A percentile compares a stretch with the other conserved stretches of the same genome.
Conservation (phyloP, 768 basidiomycete species). For the Suillus luteus region DNA sequence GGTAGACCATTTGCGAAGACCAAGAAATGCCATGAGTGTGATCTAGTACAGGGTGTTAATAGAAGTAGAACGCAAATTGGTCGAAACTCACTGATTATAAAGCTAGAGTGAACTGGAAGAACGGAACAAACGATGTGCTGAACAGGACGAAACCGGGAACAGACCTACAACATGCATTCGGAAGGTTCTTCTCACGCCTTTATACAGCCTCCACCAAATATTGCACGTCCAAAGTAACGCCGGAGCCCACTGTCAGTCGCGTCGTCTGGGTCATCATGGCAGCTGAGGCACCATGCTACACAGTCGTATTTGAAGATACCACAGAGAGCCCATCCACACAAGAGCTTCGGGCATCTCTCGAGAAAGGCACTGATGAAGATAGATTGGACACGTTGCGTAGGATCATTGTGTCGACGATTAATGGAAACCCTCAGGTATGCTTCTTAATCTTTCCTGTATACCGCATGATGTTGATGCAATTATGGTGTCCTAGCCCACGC, state of each 20-base stretch:
- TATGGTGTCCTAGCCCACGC: not conserved
- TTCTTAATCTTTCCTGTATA: constrained; percentile 1
- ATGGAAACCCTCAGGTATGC: constrained; percentile 44
- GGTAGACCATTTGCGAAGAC: too few species aligned
- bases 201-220: not conserved
- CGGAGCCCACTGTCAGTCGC: not conserved
- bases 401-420: not conserved
- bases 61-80: not conserved
- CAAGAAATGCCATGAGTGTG: not conserved
- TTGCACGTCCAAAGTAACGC: not conserved
- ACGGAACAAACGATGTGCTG: too few species aligned
- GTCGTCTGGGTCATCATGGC: not conserved
- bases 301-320: not conserved
- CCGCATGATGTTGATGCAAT: not conserved
- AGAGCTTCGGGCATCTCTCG: not conserved
- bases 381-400: not conserved
- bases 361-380: not conserved
- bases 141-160: too few species aligned
- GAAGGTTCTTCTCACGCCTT: not conserved
- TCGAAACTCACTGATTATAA: too few species aligned
- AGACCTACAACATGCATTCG: not conserved
- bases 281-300: not conserved
- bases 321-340: not conserved
- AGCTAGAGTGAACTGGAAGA: too few species aligned
- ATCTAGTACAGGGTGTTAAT: too few species aligned